Conservation (phyloP, 2,329 filamentous ascomycete genomes). For the Ophiostoma populinum region DNA sequence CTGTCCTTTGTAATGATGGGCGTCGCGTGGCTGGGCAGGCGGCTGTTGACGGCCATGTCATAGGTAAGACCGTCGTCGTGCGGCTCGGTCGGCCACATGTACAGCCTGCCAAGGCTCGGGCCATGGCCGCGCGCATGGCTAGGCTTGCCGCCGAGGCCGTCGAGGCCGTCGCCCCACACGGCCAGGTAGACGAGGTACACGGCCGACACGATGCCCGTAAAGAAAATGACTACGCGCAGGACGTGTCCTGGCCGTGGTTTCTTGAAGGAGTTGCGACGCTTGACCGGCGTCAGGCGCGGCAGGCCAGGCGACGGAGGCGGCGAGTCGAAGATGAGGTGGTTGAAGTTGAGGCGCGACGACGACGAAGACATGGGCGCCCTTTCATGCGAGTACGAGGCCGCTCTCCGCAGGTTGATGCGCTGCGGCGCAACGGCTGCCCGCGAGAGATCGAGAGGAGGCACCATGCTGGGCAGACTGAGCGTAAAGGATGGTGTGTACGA, state of each 20-base stretch:
- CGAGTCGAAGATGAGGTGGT: constrained; percentile 47
- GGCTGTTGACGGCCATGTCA: constrained; percentile 49
- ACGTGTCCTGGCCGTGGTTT: constrained; percentile 40
- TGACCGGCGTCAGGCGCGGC: constrained; percentile 40
- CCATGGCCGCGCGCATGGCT: no score
- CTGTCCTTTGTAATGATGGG: constrained; percentile 53
- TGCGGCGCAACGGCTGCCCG: constrained; percentile 29
- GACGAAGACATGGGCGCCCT: constrained; percentile 38
- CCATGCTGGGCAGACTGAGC: no score
- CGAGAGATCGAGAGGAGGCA: constrained; percentile 28
- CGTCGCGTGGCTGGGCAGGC: constrained; percentile 53
- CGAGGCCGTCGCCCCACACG: constrained; percentile 13
- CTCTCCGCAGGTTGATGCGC: constrained; percentile 39
- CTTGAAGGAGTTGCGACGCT: constrained; percentile 40
- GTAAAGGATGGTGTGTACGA: background rate
- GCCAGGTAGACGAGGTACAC: constrained; percentile 29
- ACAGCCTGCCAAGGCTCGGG: constrained; percentile 5
- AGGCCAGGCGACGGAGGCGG: constrained; percentile 56
- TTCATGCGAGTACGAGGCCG: constrained; percentile 39
- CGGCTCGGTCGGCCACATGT: constrained; percentile 22
- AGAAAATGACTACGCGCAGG: constrained; percentile 36
- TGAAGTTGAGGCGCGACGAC: constrained; percentile 47
- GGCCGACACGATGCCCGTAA: constrained; percentile 30
- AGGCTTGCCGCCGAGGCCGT: no score
- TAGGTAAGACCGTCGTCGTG: constrained; percentile 32